phyloP scores from a whole-genome alignment of 2,329 filamentous ascomycete genomes.

The Cercospora sp. region DNA sequence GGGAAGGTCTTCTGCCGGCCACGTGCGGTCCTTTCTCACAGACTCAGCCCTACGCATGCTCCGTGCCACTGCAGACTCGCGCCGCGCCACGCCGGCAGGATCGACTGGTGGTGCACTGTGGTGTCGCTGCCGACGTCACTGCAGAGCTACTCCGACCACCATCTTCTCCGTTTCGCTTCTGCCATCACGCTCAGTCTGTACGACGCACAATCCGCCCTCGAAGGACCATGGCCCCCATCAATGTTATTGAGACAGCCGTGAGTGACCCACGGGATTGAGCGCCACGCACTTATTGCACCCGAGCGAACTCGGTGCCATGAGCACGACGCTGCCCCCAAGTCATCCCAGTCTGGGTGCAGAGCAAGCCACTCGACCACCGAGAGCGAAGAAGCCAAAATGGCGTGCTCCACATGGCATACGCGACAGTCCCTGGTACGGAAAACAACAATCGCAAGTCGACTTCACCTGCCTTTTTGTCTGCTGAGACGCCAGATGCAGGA shows the following conservation, averaged over 20 bases:
- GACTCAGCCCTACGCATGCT: background rate
- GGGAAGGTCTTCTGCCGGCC: background rate
- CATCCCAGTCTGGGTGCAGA: slow-evolving; percentile 26
- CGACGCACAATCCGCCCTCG: background rate
- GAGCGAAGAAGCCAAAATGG: slow-evolving; percentile 49
- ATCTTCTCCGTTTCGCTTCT: background rate
- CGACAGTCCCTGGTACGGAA: slow-evolving; percentile 4
- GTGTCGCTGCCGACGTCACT: background rate
- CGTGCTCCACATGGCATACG: slow-evolving; percentile 21
- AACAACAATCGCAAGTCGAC: background rate
- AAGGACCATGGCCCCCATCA: background rate
- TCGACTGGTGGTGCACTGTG: background rate
- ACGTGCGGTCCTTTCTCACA: background rate
- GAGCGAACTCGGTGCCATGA: background rate
- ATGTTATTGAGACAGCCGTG: background rate
- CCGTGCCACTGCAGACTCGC: background rate
- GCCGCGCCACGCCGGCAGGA: background rate
- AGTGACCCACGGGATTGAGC: background rate
- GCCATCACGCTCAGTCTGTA: background rate
- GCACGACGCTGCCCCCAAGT: slow-evolving; percentile 6
- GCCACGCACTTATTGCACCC: background rate
- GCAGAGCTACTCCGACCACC: background rate
- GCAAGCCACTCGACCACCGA: slow-evolving; percentile 38
- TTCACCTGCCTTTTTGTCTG: background rate
- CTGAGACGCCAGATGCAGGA: slow-evolving; percentile 39